These are phyloP conservation scores for Lactifluus volemus DNA, from an alignment of 768 basidiomycete species.

Conservation along the genomic window DNA sequence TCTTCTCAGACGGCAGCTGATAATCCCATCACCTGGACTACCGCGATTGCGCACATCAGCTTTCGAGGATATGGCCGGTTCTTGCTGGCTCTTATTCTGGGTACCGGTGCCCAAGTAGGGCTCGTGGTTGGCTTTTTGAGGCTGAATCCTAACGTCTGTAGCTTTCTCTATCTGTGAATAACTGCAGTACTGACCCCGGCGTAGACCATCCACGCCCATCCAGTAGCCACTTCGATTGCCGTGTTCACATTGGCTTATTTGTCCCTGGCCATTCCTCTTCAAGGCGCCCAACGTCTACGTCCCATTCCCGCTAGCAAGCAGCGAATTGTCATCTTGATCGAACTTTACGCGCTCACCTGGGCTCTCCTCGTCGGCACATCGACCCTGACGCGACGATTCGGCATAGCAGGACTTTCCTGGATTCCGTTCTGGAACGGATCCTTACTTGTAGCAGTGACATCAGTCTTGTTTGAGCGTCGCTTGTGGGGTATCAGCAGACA, in stretches of 20 bases:
- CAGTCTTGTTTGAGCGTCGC: slow-evolving; percentile 31
- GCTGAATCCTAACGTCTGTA: slow-evolving; percentile 58
- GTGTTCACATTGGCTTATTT: slow-evolving; percentile 45
- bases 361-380: slow-evolving; percentile 45
- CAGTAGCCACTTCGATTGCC: slow-evolving; percentile 42
- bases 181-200: background rate
- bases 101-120: slow-evolving; percentile 37
- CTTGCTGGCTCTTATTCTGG: slow-evolving; percentile 47
- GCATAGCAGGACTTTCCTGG: slow-evolving; percentile 49
- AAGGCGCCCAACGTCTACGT: slow-evolving; percentile 25
- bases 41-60: slow-evolving; percentile 2
- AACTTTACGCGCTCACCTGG: slow-evolving; percentile 53
- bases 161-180: background rate
- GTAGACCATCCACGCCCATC: slow-evolving; percentile 57
- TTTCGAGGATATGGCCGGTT: slow-evolving; percentile 44
- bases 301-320: slow-evolving; percentile 34
- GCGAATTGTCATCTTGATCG: slow-evolving; percentile 42
- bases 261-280: slow-evolving; percentile 34
- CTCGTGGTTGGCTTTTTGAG: slow-evolving; percentile 42
- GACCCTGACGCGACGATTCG: slow-evolving; percentile 31
- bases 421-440: slow-evolving; percentile 46
- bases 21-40: background rate
- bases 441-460: slow-evolving; percentile 33
- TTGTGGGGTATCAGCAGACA: slow-evolving; percentile 20
- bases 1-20: slow-evolving; percentile 9